phyloP scores from a whole-genome alignment of 345 rosid species.

The Excoecaria agallocha region DNA sequence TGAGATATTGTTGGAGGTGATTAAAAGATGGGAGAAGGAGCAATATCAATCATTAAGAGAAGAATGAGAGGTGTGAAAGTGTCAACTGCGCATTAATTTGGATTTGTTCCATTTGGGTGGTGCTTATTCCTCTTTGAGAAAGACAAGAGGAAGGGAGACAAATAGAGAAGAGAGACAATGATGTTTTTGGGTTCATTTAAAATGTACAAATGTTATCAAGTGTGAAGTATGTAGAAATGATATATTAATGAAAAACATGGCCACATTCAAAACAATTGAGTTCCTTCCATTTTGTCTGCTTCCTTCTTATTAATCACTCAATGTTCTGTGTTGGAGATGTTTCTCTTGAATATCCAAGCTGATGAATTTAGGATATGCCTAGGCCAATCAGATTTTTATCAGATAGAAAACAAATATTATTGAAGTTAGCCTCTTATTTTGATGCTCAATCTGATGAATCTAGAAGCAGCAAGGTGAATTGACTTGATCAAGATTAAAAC shows the following conservation, averaged over 20 bases:
- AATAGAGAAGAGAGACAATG: not conserved
- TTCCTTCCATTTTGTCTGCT: not conserved
- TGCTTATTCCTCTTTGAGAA: constrained; percentile 1
- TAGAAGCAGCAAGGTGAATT: not conserved
- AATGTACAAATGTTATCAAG: not conserved
- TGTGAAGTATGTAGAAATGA: constrained; percentile 13
- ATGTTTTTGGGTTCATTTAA: constrained; percentile 10
- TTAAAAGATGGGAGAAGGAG: constrained; percentile 56
- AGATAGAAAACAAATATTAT: not conserved
- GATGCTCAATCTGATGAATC: not conserved
- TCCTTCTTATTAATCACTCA: not conserved
- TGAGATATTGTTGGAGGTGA: constrained; percentile 59
- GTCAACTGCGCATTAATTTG: not conserved
- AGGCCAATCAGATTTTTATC: not conserved
- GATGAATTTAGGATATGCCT: not conserved
- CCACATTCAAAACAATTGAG: not conserved
- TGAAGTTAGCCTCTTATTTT: not conserved
- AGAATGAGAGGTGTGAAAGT: constrained; percentile 18
- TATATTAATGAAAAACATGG: not conserved
- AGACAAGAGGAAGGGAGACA: constrained; percentile 14
- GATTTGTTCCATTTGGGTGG: constrained; percentile 1
- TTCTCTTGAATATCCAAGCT: not conserved
- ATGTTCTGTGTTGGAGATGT: not conserved
- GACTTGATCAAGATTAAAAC: not conserved
- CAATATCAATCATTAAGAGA: constrained; percentile 14